Evolutionary conservation across 208 protist species (phyloP).

Genomic region (Trypanosoma congolense): DNA sequence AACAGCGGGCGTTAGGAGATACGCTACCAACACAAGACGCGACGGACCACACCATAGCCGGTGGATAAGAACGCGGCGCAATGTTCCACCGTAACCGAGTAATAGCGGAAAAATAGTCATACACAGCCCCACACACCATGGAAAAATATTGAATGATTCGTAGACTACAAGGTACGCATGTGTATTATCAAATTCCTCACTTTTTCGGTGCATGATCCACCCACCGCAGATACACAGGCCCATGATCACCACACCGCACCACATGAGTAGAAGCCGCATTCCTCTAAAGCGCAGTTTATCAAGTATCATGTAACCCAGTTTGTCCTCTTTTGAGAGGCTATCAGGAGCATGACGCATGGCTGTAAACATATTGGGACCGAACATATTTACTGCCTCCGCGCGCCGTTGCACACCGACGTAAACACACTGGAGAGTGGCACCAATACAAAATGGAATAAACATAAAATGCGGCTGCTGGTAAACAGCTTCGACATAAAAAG

Average conservation of each 20-base stretch:
- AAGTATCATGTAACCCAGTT: constrained; percentile 22
- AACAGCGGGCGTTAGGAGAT: constrained; percentile 19
- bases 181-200: background rate
- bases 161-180: constrained; percentile 1
- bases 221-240: constrained; percentile 9
- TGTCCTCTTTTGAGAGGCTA: constrained; percentile 6
- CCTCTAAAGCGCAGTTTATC: constrained; percentile 13
- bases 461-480: constrained; percentile 25
- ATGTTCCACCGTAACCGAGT: constrained; percentile 27
- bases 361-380: constrained; percentile 20
- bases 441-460: constrained; percentile 24
- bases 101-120: constrained; percentile 19
- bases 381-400: constrained; percentile 18
- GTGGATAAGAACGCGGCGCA: constrained; percentile 21
- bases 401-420: constrained; percentile 20
- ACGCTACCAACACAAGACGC: constrained; percentile 18
- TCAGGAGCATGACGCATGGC: constrained; percentile 6
- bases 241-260: constrained; percentile 13
- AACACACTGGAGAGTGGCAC: constrained; percentile 19
- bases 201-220: constrained; percentile 14
- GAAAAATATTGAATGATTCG: constrained; percentile 23
- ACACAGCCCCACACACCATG: constrained; percentile 23
- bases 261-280: constrained; percentile 17
- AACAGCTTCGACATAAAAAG: constrained; percentile 12
- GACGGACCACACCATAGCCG: constrained; percentile 29